A percentile compares a stretch with the other conserved stretches of the same genome.
Conservation (phyloP, 2,329 filamentous ascomycete genomes). For the Colletotrichum brevisporum region DNA sequence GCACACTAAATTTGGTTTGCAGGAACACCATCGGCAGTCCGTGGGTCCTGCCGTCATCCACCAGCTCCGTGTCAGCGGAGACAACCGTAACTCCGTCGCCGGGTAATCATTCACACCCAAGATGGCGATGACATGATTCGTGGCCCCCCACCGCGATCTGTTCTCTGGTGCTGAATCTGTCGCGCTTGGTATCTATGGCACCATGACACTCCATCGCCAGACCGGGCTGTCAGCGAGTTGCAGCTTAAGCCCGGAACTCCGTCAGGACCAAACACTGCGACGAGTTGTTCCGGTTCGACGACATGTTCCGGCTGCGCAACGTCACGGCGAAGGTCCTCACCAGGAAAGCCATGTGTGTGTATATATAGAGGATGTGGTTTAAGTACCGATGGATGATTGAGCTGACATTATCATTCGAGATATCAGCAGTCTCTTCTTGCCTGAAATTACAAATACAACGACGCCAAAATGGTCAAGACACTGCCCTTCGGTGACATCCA, state of each 20-base stretch:
- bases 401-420: too few relatives aligned
- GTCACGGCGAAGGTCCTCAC: background rate
- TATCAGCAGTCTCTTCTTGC: background rate
- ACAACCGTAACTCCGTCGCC: background rate
- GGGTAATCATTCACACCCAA: background rate
- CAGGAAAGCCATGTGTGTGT: too few relatives aligned
- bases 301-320: background rate
- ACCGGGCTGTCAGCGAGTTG: constrained; percentile 14
- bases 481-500: constrained; percentile 55
- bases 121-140: background rate
- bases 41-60: background rate
- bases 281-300: background rate
- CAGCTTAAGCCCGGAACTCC: constrained; percentile 21
- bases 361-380: too few relatives aligned
- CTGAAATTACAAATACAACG: background rate
- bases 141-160: background rate
- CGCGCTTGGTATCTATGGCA: background rate
- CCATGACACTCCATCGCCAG: background rate
- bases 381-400: too few relatives aligned
- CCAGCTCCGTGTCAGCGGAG: background rate
- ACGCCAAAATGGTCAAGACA: constrained; percentile 54
- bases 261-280: background rate
- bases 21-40: too few relatives aligned
- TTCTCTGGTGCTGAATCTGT: background rate
- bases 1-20: too few relatives aligned